phyloP scores from a whole-genome alignment of 2,329 filamentous ascomycete species.

The Zasmidium citrigriseum region DNA sequence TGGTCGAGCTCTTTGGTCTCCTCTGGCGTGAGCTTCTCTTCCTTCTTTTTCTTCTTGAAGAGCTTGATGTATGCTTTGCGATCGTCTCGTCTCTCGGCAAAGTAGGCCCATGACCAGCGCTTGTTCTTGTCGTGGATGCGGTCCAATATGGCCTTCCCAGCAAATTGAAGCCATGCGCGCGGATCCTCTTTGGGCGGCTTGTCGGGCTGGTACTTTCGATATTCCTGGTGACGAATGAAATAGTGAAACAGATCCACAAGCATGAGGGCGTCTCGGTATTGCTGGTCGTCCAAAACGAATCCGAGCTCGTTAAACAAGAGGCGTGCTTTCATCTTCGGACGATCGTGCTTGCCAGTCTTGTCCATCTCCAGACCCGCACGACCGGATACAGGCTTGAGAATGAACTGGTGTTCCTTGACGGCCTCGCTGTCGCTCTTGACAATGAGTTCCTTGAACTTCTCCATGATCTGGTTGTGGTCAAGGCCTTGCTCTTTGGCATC shows the following conservation, averaged over 20 bases:
- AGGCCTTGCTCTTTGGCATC: slow-evolving; percentile 61
- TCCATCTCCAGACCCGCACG: slow-evolving; percentile 93
- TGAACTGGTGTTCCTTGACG: slow-evolving; percentile 76
- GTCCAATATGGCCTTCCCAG: slow-evolving; percentile 80
- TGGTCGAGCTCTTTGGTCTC: slow-evolving; percentile 72
- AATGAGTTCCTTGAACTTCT: slow-evolving; percentile 77
- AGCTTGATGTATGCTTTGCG: slow-evolving; percentile 85
- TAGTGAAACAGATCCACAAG: slow-evolving; percentile 98
- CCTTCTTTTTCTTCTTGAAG: slow-evolving; percentile 88
- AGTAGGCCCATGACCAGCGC: slow-evolving; percentile 94
- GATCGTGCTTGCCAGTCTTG: slow-evolving; percentile 79
- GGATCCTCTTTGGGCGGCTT: slow-evolving; percentile 85
- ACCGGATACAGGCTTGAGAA: slow-evolving; percentile 92
- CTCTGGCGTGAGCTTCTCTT: slow-evolving; percentile 64
- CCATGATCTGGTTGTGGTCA: slow-evolving; percentile 74
- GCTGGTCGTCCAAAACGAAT: slow-evolving; percentile 93
- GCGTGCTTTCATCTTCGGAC: slow-evolving; percentile 85
- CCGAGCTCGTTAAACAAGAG: slow-evolving; percentile 96
- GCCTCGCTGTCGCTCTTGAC: slow-evolving; percentile 64
- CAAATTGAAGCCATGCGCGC: slow-evolving; percentile 88
- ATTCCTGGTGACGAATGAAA: slow-evolving; percentile 96
- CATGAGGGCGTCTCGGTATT: slow-evolving; percentile 97
- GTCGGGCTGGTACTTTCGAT: slow-evolving; percentile 89
- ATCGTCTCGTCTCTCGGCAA: slow-evolving; percentile 88
- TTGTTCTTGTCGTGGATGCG: slow-evolving; percentile 95